A percentile compares a stretch with the other conserved stretches of the same genome.
These are phyloP conservation scores for Catenaria anguillulae DNA, from an alignment of 371 early-diverging fungal genomes.

Conservation along the genomic window DNA sequence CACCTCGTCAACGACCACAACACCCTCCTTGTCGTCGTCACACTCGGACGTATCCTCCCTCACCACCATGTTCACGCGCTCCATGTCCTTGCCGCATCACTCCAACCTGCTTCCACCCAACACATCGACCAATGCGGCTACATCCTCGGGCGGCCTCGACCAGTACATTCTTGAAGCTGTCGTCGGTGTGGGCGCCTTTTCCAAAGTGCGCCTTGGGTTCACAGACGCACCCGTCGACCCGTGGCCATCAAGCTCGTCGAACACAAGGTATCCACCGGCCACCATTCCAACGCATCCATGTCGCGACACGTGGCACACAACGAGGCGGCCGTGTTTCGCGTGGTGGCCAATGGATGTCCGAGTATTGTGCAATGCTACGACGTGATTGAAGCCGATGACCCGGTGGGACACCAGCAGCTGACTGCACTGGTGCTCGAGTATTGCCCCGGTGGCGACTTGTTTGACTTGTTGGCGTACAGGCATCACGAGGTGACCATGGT, in stretches of 20 bases:
- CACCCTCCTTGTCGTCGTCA: no score
- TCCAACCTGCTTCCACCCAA: neutral
- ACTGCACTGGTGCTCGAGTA: slow-evolving; percentile 1
- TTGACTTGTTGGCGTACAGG: slow-evolving; percentile 3
- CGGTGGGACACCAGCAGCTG: no score
- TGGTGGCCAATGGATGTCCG: neutral
- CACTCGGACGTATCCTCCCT: no score
- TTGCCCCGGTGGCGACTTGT: neutral
- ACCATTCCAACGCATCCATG: no score
- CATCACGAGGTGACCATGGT: neutral
- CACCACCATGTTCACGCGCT: no score
- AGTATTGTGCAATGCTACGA: neutral
- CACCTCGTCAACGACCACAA: no score
- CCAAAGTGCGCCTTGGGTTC: neutral
- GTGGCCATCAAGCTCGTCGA: slow-evolving; percentile 2
- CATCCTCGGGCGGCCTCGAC: no score
- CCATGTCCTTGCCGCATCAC: no score
- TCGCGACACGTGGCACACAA: neutral
- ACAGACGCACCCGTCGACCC: neutral
- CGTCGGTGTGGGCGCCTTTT: slow-evolving; percentile 2
- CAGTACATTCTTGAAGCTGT: neutral
- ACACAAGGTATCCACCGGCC: no score
- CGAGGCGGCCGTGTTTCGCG: neutral
- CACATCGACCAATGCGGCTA: no score
- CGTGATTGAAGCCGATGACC: neutral